A percentile compares a stretch with the other conserved stretches of the same genome.
Conservation (phyloP, 768 basidiomycete genomes). For the Lactarius pseudohatsudake region DNA sequence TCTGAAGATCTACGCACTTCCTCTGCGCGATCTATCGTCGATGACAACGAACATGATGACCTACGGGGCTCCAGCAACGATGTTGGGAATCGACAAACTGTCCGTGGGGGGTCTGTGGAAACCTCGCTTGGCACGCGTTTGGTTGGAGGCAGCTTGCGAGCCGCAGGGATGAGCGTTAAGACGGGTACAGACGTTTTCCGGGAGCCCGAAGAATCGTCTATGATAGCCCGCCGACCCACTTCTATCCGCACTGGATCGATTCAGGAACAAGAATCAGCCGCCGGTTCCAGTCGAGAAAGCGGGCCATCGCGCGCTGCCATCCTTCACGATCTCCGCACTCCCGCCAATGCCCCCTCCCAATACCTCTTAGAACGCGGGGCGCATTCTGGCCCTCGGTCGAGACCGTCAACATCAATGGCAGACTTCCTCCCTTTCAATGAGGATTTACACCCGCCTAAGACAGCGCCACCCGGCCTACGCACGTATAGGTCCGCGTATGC, state of each 20-base stretch:
- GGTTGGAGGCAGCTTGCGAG: constrained; percentile 65
- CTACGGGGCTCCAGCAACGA: constrained; percentile 24
- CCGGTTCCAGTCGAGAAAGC: constrained; percentile 13
- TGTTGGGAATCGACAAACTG: constrained; percentile 52
- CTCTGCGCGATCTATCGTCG: constrained; percentile 30
- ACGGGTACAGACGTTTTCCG: constrained; percentile 40
- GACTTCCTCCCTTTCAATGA: constrained; percentile 29
- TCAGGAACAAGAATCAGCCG: background rate
- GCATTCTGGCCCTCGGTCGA: constrained; percentile 23
- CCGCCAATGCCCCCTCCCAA: constrained; percentile 22
- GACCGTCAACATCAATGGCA: constrained; percentile 40
- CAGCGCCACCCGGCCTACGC: constrained; percentile 42
- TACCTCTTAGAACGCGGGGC: constrained; percentile 21
- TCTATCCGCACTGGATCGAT: constrained; percentile 9
- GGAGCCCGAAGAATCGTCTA: constrained; percentile 9
- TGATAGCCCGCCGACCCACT: constrained; percentile 4
- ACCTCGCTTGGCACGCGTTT: constrained; percentile 61
- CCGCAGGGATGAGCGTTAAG: constrained; percentile 59
- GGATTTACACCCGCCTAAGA: constrained; percentile 37
- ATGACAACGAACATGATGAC: constrained; percentile 33
- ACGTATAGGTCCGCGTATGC: constrained; percentile 45
- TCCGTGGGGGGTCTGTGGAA: constrained; percentile 70
- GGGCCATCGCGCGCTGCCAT: constrained; percentile 15
- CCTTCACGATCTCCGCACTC: constrained; percentile 29
- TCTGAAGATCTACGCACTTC: constrained; percentile 46